These are phyloP conservation scores for Poa annua DNA, from an alignment of 176 grass and related monocot species.

Conservation along the genomic window DNA sequence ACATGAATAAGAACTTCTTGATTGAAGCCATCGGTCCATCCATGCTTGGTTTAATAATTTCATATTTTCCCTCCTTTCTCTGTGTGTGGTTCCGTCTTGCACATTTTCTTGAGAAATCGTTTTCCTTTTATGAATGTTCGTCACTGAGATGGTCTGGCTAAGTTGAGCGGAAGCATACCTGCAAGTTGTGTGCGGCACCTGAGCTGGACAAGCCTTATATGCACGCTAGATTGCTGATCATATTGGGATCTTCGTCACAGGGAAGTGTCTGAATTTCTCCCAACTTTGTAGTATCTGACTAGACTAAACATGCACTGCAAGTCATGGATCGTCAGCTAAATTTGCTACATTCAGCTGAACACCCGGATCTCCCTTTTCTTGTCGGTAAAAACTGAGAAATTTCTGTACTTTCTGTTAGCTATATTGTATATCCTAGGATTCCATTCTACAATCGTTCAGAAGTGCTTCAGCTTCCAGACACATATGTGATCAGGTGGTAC, in stretches of 20 bases:
- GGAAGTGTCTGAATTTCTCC: not conserved
- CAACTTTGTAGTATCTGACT: not conserved
- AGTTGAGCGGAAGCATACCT: not conserved
- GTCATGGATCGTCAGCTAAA: not conserved
- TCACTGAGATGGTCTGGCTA: not conserved
- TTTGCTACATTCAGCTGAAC: not conserved
- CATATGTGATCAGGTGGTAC: no score
- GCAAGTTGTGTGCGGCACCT: not conserved
- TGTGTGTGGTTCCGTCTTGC: not conserved
- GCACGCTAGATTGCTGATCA: not conserved
- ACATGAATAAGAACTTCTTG: slow-evolving; percentile 37
- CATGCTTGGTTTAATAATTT: slow-evolving; percentile 22
- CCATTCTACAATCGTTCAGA: no score
- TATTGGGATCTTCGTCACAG: not conserved
- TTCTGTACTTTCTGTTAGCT: no score
- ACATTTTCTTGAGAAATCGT: not conserved
- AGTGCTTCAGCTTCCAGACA: no score
- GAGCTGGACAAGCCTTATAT: not conserved
- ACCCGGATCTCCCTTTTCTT: no score
- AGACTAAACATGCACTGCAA: not conserved
- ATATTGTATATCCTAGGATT: no score
- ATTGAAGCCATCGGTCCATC: not conserved
- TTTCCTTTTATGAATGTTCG: not conserved
- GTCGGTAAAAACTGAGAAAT: no score
- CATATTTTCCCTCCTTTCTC: not conserved